Evolutionary conservation across 441 rosid genomes (phyloP).

Genomic region (Croton laevigatus): DNA sequence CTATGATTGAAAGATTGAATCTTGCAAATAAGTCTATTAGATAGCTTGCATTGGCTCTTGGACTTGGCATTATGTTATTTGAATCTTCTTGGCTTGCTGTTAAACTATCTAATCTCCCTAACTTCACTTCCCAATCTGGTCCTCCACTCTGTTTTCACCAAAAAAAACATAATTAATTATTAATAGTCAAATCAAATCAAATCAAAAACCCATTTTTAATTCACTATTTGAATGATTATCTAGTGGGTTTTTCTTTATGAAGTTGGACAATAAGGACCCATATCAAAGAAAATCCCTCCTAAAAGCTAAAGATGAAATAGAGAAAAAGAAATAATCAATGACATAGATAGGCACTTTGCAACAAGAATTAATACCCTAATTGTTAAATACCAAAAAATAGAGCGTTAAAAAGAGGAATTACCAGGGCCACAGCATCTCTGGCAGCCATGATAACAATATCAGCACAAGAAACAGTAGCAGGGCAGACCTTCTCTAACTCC

Average conservation of each 20-base stretch:
- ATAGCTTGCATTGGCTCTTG: constrained; percentile 70
- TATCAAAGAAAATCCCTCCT: constrained; percentile 14
- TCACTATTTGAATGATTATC: neutral
- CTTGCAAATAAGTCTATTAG: constrained; percentile 57
- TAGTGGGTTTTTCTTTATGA: neutral
- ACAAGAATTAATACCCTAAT: neutral
- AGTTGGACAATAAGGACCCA: constrained; percentile 13
- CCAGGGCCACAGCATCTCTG: constrained; percentile 88
- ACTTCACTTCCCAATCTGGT: constrained; percentile 82
- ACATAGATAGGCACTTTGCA: too few relatives aligned
- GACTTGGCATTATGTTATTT: constrained; percentile 79
- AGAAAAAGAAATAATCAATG: too few relatives aligned
- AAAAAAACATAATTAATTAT: neutral
- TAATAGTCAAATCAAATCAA: too few relatives aligned
- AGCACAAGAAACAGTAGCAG: constrained; percentile 81
- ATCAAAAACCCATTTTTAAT: too few relatives aligned
- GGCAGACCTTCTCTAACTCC: constrained; percentile 76
- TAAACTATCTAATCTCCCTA: constrained; percentile 83
- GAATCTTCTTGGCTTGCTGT: constrained; percentile 80
- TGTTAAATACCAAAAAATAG: neutral
- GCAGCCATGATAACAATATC: constrained; percentile 90
- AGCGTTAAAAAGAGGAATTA: constrained; percentile 23
- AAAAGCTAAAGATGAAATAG: too few relatives aligned
- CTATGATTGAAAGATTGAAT: constrained; percentile 65
- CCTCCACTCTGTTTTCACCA: constrained; percentile 69